Base-by-base conservation (phyloP, 129 eudicot species). In the Lactuca saligna region DNA sequence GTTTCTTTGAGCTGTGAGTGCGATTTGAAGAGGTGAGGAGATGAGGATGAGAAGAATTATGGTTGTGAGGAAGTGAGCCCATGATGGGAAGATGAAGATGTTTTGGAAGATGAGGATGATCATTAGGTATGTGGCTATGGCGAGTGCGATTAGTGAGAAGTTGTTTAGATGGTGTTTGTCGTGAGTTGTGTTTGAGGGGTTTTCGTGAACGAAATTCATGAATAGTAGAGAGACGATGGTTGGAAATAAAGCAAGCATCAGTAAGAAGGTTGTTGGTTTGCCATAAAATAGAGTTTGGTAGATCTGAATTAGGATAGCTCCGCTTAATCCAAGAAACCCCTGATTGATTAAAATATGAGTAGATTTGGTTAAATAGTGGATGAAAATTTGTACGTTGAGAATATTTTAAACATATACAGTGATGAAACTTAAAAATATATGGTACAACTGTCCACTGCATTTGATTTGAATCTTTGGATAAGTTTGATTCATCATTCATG, bases 261-360 rank as follows among this genome's bases (percentile, higher is more conserved):
- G 70, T 8, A 93, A 34, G 75, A 87, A 87, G 53, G 75, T 67
- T 62, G 83, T 81, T 12, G 90, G 95, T 41, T 83, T 81, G 55
- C 85, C 87, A 2, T 71, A 25, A 11, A 87, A 80, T 31, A 87
- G 58, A 25, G 86, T 76, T 5, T 78, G 77, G 61, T 89, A 93
- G 31, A 87, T 70, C 76, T 93, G 99, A 12, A 93, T 85, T 12
- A 93, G 63, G 6, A 93, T 70, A 50, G 99, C 99, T 71, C 97
- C 97, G 64, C 97, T 93, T 35, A 93, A 65, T 11, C 99, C 99
- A 17, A 89, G 82, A 83, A 89, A 93, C 6, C 97, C 99, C 99
- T 93, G 90, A 20, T 46, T 89, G 90, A 16, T 46, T 42, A 11
- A 46, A 11, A 10, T 10, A 11, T 46, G 1, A 12, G n/a, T 2